Evolutionary conservation across 208 protist genomes (phyloP).

Genomic region (Herpetomonas tarakana): DNA sequence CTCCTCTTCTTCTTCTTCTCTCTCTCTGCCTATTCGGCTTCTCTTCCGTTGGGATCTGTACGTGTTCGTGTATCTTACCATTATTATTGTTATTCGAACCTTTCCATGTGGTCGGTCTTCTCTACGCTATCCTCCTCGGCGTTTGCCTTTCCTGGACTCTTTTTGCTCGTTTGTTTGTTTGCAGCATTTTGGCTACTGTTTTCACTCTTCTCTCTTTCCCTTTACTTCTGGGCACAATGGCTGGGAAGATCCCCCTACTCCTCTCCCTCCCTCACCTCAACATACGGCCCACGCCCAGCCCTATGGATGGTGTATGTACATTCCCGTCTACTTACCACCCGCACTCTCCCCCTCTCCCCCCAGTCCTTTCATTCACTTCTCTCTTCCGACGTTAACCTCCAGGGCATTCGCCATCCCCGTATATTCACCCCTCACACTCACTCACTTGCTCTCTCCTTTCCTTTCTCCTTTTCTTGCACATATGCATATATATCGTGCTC

Average conservation of each 20-base stretch:
- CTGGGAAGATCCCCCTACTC: too few relatives aligned
- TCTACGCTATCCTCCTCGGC: too few relatives aligned
- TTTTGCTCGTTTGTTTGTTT: background rate
- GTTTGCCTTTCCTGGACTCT: background rate
- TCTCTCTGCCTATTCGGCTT: background rate
- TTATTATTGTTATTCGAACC: background rate
- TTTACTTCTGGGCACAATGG: too few relatives aligned
- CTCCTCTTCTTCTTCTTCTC: background rate
- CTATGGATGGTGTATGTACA: too few relatives aligned
- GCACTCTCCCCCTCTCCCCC: too few relatives aligned
- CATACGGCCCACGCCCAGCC: too few relatives aligned
- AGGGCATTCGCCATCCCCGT: background rate
- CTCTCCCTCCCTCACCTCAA: background rate
- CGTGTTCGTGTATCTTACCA: background rate
- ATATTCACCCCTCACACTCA: background rate
- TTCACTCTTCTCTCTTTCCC: too few relatives aligned
- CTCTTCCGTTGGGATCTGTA: conserved; percentile 1
- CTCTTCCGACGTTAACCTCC: background rate
- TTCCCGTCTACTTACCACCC: too few relatives aligned
- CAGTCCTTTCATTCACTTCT: background rate
- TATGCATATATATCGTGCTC: background rate
- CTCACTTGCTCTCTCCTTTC: conserved; percentile 6
- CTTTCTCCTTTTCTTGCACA: conserved; percentile 7
- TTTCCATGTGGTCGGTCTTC: too few relatives aligned
- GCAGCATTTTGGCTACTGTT: background rate